Percentiles rank a stretch among this genome's conserved stretches.
These are phyloP conservation scores for Alnus glutinosa DNA, from an alignment of 306 rosid species.

Conservation along the genomic window DNA sequence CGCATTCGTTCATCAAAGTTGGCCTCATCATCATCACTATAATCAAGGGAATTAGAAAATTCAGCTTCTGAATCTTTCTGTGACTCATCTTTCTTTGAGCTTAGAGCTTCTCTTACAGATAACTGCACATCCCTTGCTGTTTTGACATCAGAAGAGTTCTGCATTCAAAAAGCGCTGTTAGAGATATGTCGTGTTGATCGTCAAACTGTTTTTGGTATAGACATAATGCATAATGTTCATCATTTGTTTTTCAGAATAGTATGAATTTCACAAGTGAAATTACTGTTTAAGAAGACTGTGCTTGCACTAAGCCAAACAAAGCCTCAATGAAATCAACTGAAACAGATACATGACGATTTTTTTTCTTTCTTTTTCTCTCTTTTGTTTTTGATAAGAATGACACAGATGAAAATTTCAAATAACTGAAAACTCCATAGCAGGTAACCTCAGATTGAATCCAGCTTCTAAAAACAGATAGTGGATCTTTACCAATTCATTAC, in stretches of 20 bases:
- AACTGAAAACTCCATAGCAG: not conserved
- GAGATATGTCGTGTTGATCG: not conserved
- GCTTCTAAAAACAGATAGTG: not conserved
- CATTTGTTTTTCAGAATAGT: slow-evolving; percentile 8
- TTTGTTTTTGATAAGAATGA: not conserved
- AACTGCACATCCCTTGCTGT: slow-evolving; percentile 65
- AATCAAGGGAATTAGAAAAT: slow-evolving; percentile 34
- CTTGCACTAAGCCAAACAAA: not conserved
- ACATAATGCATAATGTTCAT: slow-evolving; percentile 4
- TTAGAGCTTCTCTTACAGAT: slow-evolving; percentile 82
- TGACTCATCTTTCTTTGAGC: slow-evolving; percentile 68
- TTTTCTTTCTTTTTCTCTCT: no score
- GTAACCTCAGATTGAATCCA: not conserved
- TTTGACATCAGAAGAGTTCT: slow-evolving; percentile 49
- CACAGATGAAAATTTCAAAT: not conserved
- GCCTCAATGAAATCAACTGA: not conserved
- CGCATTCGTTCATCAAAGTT: slow-evolving; percentile 92
- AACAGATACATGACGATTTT: not conserved
- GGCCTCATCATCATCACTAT: slow-evolving; percentile 68
- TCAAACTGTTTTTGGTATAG: not conserved
- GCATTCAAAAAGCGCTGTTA: slow-evolving; percentile 24
- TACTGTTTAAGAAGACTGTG: not conserved
- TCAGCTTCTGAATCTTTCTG: slow-evolving; percentile 47
- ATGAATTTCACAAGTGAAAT: not conserved
- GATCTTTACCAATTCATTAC: slow-evolving; percentile 54